Conservation (phyloP, 306 rosid species). For the Vigna radiata region DNA sequence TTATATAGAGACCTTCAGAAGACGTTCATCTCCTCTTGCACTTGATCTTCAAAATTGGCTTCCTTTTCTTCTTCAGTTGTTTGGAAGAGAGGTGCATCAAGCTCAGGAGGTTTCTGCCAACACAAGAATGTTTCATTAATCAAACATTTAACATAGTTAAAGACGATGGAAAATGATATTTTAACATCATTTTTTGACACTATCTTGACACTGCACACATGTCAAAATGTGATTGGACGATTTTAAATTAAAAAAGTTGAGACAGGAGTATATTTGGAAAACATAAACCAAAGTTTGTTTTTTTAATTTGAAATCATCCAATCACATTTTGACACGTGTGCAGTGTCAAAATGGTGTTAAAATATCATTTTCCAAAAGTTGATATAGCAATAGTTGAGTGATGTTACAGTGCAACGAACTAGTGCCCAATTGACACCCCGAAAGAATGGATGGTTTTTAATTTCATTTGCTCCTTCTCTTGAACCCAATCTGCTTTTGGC, state of each 20-base stretch:
- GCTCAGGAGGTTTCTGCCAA: conserved; percentile 78
- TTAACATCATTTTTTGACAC: too few relatives aligned
- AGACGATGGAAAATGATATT: too few relatives aligned
- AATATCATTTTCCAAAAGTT: too few relatives aligned
- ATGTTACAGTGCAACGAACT: conserved; percentile 81
- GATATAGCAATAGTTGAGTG: background rate
- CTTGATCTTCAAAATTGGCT: conserved; percentile 54
- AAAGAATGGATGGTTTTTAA: conserved; percentile 86
- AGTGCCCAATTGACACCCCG: conserved; percentile 89
- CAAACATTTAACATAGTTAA: background rate
- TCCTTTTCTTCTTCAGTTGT: conserved; percentile 60
- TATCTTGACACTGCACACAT: too few relatives aligned
- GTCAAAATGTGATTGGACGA: too few relatives aligned
- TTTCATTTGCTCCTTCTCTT: conserved; percentile 79
- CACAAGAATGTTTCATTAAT: conserved; percentile 22
- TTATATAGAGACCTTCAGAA: conserved; percentile 53
- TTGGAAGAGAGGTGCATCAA: conserved; percentile 65
- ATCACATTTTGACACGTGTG: too few relatives aligned
- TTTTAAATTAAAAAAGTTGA: too few relatives aligned
- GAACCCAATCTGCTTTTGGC: conserved; percentile 84
- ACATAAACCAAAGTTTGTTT: too few relatives aligned
- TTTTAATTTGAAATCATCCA: too few relatives aligned
- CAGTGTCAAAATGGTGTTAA: too few relatives aligned
- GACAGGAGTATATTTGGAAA: too few relatives aligned
- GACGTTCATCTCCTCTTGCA: conserved; percentile 59